Base-by-base conservation (phyloP, 257 asterid species). In the Cruciata laevipes region DNA sequence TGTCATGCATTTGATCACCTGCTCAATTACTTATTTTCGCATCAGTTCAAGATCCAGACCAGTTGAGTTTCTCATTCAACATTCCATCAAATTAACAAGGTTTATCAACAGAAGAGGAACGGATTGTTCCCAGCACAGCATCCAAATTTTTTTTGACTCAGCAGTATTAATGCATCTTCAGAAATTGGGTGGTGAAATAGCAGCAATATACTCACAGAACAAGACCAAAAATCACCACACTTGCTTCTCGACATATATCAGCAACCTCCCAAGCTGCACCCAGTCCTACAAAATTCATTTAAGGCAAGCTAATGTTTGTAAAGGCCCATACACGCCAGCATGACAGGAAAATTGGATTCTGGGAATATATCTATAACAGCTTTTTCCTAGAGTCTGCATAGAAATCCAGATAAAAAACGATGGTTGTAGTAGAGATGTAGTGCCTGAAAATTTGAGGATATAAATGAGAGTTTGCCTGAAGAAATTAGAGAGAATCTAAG, bases 241-340 rank as follows among this genome's bases (percentile, higher is more conserved):
- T 87, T 32, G 97, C 88, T 75, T 96, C 96, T 87, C 80, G 65
- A 27, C 95, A 74, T 76, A 89, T 67, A 79, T 87, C 86, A 61
- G 98, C 98, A 63, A 93, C 95, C 78, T 86, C 90, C 98, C 98
- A 93, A 74, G 98, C 97, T 32, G 98, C 97, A 59, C 98, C 98
- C 53, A 93, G 83, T 63, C 98, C 98, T 93, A 77, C 27, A 38
- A 23, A 3, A 77, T 53, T 32, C 61, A 60, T 51, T 66, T 18
- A 7, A 24, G 3, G 24, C n/a, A n/a, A n/a, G n/a, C n/a, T n/a
- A n/a, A n/a, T n/a, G n/a, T n/a, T n/a, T n/a, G n/a, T n/a, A n/a
- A n/a, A n/a, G n/a, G n/a, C n/a, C n/a, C n/a, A n/a, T n/a, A n/a
- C n/a, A n/a, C n/a, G n/a, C n/a, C n/a, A n/a, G n/a, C n/a, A n/a